Evolutionary conservation across 1,284 basidiomycete genomes (phyloP).

Genomic region (Ceratobasidium sp.): DNA sequence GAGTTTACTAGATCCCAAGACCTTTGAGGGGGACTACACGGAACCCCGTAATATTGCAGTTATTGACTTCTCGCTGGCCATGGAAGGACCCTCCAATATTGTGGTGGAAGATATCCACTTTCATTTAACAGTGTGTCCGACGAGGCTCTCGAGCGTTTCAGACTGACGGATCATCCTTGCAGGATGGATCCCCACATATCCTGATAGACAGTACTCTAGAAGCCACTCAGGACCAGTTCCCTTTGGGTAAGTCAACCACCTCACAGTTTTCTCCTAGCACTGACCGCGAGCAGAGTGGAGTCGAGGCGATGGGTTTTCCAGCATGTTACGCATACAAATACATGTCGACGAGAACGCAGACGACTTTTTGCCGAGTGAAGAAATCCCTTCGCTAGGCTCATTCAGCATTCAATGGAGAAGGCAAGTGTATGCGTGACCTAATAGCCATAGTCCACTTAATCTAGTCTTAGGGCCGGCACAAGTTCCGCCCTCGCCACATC

Average conservation of each 20-base stretch:
- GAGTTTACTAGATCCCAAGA: constrained; percentile 61
- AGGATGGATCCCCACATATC: constrained; percentile 59
- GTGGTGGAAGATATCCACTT: constrained; percentile 51
- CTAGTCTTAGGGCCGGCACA: not conserved
- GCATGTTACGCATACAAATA: constrained; percentile 59
- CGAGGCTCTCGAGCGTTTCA: constrained; percentile 40
- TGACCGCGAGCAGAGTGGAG: constrained; percentile 59
- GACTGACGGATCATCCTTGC: not conserved
- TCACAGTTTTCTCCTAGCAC: not conserved
- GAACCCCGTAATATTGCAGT: constrained; percentile 58
- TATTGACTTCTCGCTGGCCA: constrained; percentile 58
- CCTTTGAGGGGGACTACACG: constrained; percentile 60
- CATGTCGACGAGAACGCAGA: constrained; percentile 56
- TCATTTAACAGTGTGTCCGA: constrained; percentile 59
- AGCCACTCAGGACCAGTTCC: constrained; percentile 49
- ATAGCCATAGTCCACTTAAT: constrained; percentile 1
- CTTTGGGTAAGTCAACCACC: constrained; percentile 42
- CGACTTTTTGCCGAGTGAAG: constrained; percentile 44
- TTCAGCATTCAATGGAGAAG: constrained; percentile 73
- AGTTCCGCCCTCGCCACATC: constrained; percentile 43
- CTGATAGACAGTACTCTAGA: constrained; percentile 55
- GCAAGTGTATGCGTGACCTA: constrained; percentile 50
- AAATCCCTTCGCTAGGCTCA: constrained; percentile 58
- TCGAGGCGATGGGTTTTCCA: constrained; percentile 66
- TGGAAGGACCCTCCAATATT: constrained; percentile 50